Evolutionary conservation across 2,329 filamentous ascomycete genomes (phyloP).

Genomic region (Cladosporium sp.): DNA sequence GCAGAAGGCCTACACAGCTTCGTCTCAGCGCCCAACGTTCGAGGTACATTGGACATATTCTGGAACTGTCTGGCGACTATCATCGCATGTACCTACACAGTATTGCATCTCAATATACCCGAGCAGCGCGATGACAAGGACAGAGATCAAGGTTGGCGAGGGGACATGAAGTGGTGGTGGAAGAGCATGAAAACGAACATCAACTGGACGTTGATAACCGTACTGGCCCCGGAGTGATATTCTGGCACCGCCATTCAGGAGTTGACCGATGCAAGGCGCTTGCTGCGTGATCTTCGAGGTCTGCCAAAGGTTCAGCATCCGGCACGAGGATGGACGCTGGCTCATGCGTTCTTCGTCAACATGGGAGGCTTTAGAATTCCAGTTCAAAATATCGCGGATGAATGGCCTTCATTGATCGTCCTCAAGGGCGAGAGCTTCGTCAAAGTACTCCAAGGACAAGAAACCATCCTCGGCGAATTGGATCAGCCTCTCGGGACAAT

Average conservation of each 20-base stretch:
- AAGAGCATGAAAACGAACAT: not conserved
- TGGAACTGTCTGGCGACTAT: constrained; percentile 35
- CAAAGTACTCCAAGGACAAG: not conserved
- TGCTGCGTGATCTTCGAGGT: not conserved
- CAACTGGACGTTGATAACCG: constrained; percentile 6
- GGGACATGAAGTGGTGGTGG: constrained; percentile 13
- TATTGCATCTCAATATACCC: constrained; percentile 42
- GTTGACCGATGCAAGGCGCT: not conserved
- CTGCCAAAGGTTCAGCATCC: not conserved
- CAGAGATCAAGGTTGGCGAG: not conserved
- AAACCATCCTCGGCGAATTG: too few species aligned
- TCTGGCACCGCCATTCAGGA: constrained; percentile 6
- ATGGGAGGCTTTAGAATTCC: constrained; percentile 33
- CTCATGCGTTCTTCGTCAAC: constrained; percentile 35
- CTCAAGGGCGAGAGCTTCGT: not conserved
- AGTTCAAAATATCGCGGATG: not conserved
- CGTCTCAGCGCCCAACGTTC: constrained; percentile 19
- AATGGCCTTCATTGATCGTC: not conserved
- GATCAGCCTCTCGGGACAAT: not conserved
- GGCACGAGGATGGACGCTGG: constrained; percentile 27
- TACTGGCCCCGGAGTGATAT: constrained; percentile 13
- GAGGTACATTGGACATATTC: constrained; percentile 38
- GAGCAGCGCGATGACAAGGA: constrained; percentile 2
- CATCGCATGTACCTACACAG: constrained; percentile 40
- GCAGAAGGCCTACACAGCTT: not conserved